Percentiles rank a stretch among this genome's conserved stretches.
These are phyloP conservation scores for Talaromyces albobiverticillius DNA, from an alignment of 2,329 filamentous ascomycete genomes.

Conservation along the genomic window DNA sequence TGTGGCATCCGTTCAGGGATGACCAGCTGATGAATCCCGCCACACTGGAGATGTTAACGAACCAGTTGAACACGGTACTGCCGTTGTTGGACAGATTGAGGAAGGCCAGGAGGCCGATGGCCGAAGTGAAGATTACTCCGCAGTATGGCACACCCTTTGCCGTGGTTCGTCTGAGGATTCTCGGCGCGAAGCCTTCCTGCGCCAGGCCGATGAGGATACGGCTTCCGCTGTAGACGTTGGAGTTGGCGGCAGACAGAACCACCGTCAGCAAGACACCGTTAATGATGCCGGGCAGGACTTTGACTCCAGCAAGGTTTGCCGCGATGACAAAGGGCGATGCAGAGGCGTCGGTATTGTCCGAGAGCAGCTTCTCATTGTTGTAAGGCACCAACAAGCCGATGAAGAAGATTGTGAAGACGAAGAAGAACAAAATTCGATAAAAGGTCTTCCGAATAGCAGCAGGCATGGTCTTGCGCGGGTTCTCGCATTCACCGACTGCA, in stretches of 20 bases:
- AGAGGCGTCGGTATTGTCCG: conserved; percentile 52
- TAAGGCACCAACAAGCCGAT: conserved; percentile 61
- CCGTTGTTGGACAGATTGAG: conserved; percentile 59
- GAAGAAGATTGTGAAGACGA: conserved; percentile 55
- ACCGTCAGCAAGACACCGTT: conserved; percentile 76
- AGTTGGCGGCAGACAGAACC: conserved; percentile 75
- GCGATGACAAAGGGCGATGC: conserved; percentile 47
- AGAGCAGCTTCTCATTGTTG: conserved; percentile 45
- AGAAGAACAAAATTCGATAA: conserved; percentile 62
- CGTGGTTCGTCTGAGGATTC: conserved; percentile 61
- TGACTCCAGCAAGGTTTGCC: conserved; percentile 57
- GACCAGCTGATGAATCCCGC: conserved; percentile 69
- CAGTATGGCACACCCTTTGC: conserved; percentile 60
- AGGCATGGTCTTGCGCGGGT: conserved; percentile 57
- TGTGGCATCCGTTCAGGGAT: conserved; percentile 52
- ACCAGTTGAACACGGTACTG: conserved; percentile 66
- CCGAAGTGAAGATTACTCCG: conserved; percentile 56
- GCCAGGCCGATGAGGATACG: conserved; percentile 67
- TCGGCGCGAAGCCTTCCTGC: conserved; percentile 61
- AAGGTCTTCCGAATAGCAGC: conserved; percentile 59
- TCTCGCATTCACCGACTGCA: conserved; percentile 59
- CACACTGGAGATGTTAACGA: conserved; percentile 67
- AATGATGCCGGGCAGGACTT: conserved; percentile 65
- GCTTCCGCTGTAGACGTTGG: conserved; percentile 70
- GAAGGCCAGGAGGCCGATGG: conserved; percentile 64